Conservation (phyloP, 495 filamentous ascomycete genomes). For the Penicillium diatomitis region DNA sequence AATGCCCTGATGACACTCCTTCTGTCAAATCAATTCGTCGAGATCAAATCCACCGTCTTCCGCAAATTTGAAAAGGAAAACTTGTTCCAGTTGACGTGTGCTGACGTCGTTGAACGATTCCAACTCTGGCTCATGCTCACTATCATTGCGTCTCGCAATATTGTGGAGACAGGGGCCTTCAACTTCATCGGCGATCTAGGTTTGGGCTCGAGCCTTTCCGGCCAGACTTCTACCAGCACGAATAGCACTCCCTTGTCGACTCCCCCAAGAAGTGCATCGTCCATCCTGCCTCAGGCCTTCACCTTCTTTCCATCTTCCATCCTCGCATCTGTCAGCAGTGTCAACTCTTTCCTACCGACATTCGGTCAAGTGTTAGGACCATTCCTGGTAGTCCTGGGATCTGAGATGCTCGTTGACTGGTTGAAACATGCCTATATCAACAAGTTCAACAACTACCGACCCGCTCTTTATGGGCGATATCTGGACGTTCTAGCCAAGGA, state of each 20-base stretch:
- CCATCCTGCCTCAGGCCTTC: conserved; percentile 76
- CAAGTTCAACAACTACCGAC: conserved; percentile 96
- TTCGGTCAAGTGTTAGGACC: conserved; percentile 83
- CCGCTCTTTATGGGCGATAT: conserved; percentile 78
- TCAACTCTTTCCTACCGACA: conserved; percentile 50
- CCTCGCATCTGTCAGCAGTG: conserved; percentile 34
- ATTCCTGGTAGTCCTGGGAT: conserved; percentile 85
- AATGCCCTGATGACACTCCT: conserved; percentile 89
- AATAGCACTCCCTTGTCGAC: conserved; percentile 42
- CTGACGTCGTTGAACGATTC: conserved; percentile 94
- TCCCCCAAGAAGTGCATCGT: conserved; percentile 41
- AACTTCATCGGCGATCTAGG: conserved; percentile 27
- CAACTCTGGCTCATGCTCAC: conserved; percentile 95
- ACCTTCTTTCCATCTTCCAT: conserved; percentile 65
- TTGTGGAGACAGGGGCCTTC: conserved; percentile 75
- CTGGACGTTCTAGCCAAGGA: conserved; percentile 92
- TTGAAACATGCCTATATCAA: conserved; percentile 95
- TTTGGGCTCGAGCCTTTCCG: conserved; percentile 23
- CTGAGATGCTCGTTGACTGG: conserved; percentile 96
- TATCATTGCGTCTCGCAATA: conserved; percentile 91
- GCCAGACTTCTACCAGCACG: conserved; percentile 26
- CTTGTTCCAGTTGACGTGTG: conserved; percentile 90
- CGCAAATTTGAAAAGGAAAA: conserved; percentile 98
- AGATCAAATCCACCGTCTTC: conserved; percentile 96
- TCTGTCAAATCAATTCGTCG: conserved; percentile 92